Percentiles rank a stretch among this genome's conserved stretches.
Evolutionary conservation across 1,139 yeast species (phyloP).

Genomic region (Zygosaccharomyces sapae): DNA sequence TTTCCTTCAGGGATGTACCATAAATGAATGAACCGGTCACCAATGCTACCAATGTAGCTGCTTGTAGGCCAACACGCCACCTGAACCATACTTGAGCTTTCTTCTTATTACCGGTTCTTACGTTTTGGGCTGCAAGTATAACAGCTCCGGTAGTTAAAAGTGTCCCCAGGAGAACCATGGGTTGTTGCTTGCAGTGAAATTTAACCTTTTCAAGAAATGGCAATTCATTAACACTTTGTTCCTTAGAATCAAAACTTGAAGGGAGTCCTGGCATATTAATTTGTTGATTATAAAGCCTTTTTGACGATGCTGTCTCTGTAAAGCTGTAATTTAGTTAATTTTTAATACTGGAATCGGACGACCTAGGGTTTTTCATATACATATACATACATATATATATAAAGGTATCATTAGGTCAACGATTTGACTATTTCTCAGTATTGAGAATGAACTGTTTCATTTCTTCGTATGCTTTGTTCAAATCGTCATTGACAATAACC

Average conservation of each 20-base stretch:
- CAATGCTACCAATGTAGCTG: constrained; percentile 73
- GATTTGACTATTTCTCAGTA: background rate
- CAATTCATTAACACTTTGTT: constrained; percentile 30
- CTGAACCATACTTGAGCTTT: constrained; percentile 84
- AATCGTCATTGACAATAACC: constrained; percentile 83
- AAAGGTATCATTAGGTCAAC: background rate
- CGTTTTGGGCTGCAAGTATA: constrained; percentile 68
- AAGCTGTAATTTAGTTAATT: too few relatives aligned
- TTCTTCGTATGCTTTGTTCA: constrained; percentile 81
- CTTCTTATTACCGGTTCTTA: constrained; percentile 65
- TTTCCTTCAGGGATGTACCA: constrained; percentile 41
- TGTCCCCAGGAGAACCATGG: constrained; percentile 77
- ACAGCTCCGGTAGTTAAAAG: constrained; percentile 79
- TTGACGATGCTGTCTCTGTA: too few relatives aligned
- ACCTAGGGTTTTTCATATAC: background rate
- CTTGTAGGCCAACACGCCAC: constrained; percentile 85
- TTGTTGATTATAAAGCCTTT: too few relatives aligned
- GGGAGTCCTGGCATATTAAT: constrained; percentile 39
- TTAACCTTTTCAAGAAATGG: constrained; percentile 37
- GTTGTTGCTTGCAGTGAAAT: constrained; percentile 61
- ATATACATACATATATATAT: background rate
- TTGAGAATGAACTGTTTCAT: constrained; percentile 69
- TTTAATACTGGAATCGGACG: too few relatives aligned
- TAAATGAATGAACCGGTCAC: constrained; percentile 72
- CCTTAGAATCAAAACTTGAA: constrained; percentile 37